Evolutionary conservation across 2,329 filamentous ascomycete genomes (phyloP).

Genomic region (Colletotrichum salicis): DNA sequence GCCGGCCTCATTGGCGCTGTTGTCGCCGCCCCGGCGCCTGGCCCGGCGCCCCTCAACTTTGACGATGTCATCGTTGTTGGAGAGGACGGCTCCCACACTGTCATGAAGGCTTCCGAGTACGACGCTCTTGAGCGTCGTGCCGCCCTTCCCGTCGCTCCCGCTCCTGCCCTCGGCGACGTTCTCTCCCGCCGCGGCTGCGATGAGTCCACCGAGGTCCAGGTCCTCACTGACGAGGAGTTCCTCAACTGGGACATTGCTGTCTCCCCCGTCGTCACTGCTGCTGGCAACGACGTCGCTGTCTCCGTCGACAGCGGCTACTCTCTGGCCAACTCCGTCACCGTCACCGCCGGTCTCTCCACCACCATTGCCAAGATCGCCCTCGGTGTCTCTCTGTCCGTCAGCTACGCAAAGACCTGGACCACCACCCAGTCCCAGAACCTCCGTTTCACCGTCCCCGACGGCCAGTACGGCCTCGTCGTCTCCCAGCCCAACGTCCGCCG

Average conservation of each 20-base stretch:
- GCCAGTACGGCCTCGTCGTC: slow-evolving; percentile 51
- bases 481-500: slow-evolving; percentile 48
- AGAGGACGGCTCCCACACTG: slow-evolving; percentile 38
- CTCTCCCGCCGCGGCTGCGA: slow-evolving; percentile 34
- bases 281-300: slow-evolving; percentile 42
- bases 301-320: slow-evolving; percentile 46
- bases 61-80: slow-evolving; percentile 43
- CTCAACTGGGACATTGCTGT: slow-evolving; percentile 52
- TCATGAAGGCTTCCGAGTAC: slow-evolving; percentile 43
- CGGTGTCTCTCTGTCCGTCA: slow-evolving; percentile 38
- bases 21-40: slow-evolving; percentile 8
- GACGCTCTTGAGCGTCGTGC: slow-evolving; percentile 34
- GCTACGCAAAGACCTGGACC: slow-evolving; percentile 44
- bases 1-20: slow-evolving; percentile 20
- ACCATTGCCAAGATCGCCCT: slow-evolving; percentile 42
- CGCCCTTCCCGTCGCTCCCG: slow-evolving; percentile 16
- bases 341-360: slow-evolving; percentile 37
- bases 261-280: slow-evolving; percentile 47
- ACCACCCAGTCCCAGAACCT: slow-evolving; percentile 45
- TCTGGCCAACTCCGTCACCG: slow-evolving; percentile 45
- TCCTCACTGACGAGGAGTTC: slow-evolving; percentile 43
- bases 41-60: slow-evolving; percentile 29
- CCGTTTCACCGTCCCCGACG: slow-evolving; percentile 45
- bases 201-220: slow-evolving; percentile 40
- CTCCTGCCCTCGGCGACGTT: slow-evolving; percentile 9